Conservation (phyloP, 2,329 filamentous ascomycete species). For the Pseudopyricularia cyperi region DNA sequence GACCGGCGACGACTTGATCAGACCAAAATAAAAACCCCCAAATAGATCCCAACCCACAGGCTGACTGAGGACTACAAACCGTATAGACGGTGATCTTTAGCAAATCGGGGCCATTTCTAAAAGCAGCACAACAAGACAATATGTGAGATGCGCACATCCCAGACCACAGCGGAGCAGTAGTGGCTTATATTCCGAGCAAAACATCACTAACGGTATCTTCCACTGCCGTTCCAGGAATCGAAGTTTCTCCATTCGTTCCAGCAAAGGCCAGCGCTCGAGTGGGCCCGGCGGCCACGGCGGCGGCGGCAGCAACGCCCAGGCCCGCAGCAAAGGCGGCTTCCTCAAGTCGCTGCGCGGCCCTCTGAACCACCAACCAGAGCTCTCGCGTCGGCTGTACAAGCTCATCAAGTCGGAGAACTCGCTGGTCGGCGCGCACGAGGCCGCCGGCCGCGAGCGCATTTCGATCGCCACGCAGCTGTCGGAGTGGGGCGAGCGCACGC, state of each 20-base stretch:
- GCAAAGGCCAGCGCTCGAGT: constrained; percentile 31
- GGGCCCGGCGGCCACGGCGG: constrained; percentile 23
- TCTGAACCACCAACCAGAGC: constrained; percentile 68
- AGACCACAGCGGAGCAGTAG: no score
- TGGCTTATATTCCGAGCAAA: no score
- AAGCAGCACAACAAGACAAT: neutral
- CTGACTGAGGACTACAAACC: neutral
- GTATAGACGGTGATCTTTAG: neutral
- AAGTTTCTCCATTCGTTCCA: constrained; percentile 59
- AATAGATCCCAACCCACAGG: no score
- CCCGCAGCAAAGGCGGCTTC: constrained; percentile 52
- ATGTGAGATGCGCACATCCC: neutral
- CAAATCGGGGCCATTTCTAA: neutral
- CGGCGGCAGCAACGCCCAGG: constrained; percentile 31
- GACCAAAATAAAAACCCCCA: neutral
- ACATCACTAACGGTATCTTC: no score
- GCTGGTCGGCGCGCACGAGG: constrained; percentile 72
- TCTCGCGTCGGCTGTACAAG: constrained; percentile 77
- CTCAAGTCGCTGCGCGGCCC: constrained; percentile 77
- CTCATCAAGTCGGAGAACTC: constrained; percentile 94
- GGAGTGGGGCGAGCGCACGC: constrained; percentile 89
- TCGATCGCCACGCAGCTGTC: constrained; percentile 82
- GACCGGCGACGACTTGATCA: neutral
- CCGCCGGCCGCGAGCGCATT: constrained; percentile 71
- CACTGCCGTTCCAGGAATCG: constrained; percentile 62